These are phyloP conservation scores for Blakeslea trispora DNA, from an alignment of 371 early-diverging fungal genomes.

Conservation along the genomic window DNA sequence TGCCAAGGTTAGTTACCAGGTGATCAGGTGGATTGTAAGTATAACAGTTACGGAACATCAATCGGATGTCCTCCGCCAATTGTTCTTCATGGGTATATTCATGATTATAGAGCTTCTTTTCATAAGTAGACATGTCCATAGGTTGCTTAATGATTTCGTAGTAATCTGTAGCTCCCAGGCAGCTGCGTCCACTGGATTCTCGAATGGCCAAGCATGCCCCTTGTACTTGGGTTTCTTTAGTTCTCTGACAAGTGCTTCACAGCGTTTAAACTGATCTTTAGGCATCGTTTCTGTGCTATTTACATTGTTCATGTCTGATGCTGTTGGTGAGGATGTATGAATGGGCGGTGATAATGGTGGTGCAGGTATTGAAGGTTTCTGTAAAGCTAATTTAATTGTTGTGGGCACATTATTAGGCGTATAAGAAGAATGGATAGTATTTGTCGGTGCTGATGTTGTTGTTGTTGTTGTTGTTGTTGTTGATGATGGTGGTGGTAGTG, in stretches of 20 bases:
- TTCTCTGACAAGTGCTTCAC: constrained; percentile 50
- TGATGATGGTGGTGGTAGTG: too few relatives aligned
- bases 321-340: neutral
- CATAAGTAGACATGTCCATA: constrained; percentile 96
- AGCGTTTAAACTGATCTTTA: constrained; percentile 69
- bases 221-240: constrained; percentile 34
- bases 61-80: constrained; percentile 60
- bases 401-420: neutral
- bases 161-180: constrained; percentile 89
- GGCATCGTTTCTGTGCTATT: constrained; percentile 25
- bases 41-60: constrained; percentile 88
- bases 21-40: constrained; percentile 86
- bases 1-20: constrained; percentile 64
- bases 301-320: neutral
- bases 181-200: constrained; percentile 88
- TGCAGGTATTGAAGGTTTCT: constrained; percentile 1
- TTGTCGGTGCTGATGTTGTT: too few relatives aligned
- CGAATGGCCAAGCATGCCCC: constrained; percentile 56
- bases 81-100: constrained; percentile 48
- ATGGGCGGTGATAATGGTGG: neutral
- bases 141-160: constrained; percentile 87
- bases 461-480: too few relatives aligned
- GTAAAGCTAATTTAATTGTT: neutral
- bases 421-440: too few relatives aligned
- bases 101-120: constrained; percentile 65